Percentiles rank a stretch among this genome's conserved stretches.
phyloP scores from a whole-genome alignment of 108 stramenopile species.

The Skeletonema menzelii region DNA sequence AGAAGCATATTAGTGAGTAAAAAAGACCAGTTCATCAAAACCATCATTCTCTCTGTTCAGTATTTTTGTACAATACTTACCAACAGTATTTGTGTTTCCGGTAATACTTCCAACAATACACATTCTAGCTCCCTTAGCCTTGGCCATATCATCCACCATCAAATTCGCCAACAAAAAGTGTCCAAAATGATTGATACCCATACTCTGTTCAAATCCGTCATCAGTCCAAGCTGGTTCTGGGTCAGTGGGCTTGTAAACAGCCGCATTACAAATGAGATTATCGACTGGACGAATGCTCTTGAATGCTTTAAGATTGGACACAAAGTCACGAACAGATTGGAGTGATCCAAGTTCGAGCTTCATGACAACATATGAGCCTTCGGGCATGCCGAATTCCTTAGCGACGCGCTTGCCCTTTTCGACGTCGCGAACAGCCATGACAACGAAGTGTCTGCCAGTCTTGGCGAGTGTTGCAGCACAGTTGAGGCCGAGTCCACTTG shows the following conservation, averaged over 20 bases:
- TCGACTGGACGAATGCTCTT: constrained; percentile 82
- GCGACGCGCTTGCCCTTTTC: constrained; percentile 88
- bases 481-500: constrained; percentile 88
- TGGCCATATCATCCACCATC: constrained; percentile 91
- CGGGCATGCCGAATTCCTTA: constrained; percentile 74
- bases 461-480: constrained; percentile 79
- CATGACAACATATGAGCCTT: constrained; percentile 81
- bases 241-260: constrained; percentile 93
- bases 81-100: constrained; percentile 93
- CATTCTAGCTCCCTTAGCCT: constrained; percentile 85
- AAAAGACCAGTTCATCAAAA: not conserved
- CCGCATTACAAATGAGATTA: constrained; percentile 96
- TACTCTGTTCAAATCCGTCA: constrained; percentile 96
- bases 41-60: not conserved
- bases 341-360: constrained; percentile 92
- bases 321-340: constrained; percentile 90
- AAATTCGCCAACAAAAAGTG: constrained; percentile 92
- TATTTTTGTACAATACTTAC: constrained; percentile 31
- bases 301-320: constrained; percentile 93
- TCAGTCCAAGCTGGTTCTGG: constrained; percentile 90
- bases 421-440: constrained; percentile 92
- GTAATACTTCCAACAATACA: constrained; percentile 95
- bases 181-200: constrained; percentile 97
- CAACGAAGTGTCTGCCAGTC: constrained; percentile 89
- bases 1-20: not conserved